Percentiles rank a stretch among this genome's conserved stretches.
Conservation (phyloP, 768 basidiomycete genomes). For the Suillus alpinus region DNA sequence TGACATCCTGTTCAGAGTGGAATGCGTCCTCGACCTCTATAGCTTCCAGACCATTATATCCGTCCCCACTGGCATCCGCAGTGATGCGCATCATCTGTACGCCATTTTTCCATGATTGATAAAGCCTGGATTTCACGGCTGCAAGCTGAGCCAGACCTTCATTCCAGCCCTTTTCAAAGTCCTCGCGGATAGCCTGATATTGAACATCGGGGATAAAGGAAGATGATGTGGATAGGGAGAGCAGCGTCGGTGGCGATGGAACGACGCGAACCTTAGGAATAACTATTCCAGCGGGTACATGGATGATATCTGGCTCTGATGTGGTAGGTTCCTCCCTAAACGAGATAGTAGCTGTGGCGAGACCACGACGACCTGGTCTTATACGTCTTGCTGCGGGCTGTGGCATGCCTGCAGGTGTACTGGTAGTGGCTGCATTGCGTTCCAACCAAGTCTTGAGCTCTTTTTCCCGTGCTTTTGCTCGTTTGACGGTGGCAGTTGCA, state of each 20-base stretch:
- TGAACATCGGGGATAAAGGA: slow-evolving; percentile 28
- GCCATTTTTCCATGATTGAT: slow-evolving; percentile 46
- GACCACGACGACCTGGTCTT: slow-evolving; percentile 52
- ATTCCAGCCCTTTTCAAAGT: slow-evolving; percentile 63
- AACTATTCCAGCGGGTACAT: slow-evolving; percentile 6
- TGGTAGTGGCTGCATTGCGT: slow-evolving; percentile 14
- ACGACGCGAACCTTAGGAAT: slow-evolving; percentile 51
- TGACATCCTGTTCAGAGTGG: slow-evolving; percentile 12
- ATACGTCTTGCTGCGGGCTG: slow-evolving; percentile 15
- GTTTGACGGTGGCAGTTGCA: slow-evolving; percentile 57
- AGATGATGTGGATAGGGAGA: slow-evolving; percentile 47
- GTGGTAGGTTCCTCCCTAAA: slow-evolving; percentile 36
- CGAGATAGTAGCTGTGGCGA: slow-evolving; percentile 68
- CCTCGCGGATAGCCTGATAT: slow-evolving; percentile 39
- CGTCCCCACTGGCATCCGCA: slow-evolving; percentile 28
- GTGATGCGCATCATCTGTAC: slow-evolving; percentile 42
- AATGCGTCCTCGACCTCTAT: slow-evolving; percentile 29
- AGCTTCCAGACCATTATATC: slow-evolving; percentile 33
- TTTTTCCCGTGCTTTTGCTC: slow-evolving; percentile 68
- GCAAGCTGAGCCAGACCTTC: slow-evolving; percentile 54
- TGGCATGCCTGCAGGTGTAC: slow-evolving; percentile 5
- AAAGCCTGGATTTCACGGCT: slow-evolving; percentile 45
- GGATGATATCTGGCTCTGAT: slow-evolving; percentile 14
- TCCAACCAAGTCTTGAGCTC: slow-evolving; percentile 52
- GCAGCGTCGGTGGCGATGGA: slow-evolving; percentile 49